Base-by-base conservation (phyloP, 2,329 filamentous ascomycete genomes). In the Cladophialophora immunda region DNA sequence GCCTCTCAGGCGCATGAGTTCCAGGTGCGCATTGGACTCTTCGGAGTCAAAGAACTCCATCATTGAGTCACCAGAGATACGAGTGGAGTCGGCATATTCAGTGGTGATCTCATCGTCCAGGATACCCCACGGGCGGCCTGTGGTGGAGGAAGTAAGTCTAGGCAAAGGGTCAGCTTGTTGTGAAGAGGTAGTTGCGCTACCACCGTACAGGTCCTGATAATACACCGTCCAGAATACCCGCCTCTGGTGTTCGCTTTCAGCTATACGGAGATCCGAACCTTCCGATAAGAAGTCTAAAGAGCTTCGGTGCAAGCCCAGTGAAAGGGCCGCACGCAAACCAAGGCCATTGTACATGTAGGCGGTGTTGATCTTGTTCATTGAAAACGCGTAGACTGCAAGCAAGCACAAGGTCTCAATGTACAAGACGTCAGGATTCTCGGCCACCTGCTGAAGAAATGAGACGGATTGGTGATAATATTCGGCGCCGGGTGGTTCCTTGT, bases 381-480 rank as follows among this genome's bases (percentile, higher is more conserved):
- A 65, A 25, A 68, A 68, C 6, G 66, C 66, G 52, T 68, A 68
- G n/a, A 68, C 34, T 7, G 66, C 58, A 13, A 68, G 66, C 27
- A 68, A 25, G 53, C 62, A 65, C 17, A 68, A 36, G 11, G 66
- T 68, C 41, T 65, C 62, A 29, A 68, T 68, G 53, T 68, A 68
- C 34, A 65, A 58, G 15, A 68, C 45, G 34, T 68, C 62, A 17
- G 66, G 66, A n/a, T 65, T 62, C 30, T 68, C 66, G 17, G 66
- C 66, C 38, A 68, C 66, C 34, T 68, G 66, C 56, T 68, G 66
- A 55, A 68, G 62, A 55, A 68, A 58, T 25, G 53, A 53, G n/a
- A 68, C 57, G 19, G 66, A 68, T 34, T 68, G 66, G 41, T 65
- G 54, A 55, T 68, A 68, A 50, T 68, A 68, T 8, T 65, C 62